phyloP scores from a whole-genome alignment of 805 yeast genomes.

The Candida ulmi region DNA sequence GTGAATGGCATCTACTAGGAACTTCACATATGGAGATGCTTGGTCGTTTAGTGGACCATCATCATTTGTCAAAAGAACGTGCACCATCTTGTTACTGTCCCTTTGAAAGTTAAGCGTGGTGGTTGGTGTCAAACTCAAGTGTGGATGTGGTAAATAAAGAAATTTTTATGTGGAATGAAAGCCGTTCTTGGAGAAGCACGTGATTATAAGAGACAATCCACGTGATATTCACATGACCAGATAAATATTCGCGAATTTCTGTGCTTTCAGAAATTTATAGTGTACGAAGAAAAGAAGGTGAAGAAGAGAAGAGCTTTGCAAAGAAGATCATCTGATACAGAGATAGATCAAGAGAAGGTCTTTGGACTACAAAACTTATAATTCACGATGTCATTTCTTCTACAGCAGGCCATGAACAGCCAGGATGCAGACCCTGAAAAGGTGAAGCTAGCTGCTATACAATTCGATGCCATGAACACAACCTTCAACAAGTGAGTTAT shows the following conservation, averaged over 20 bases:
- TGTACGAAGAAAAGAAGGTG: no score
- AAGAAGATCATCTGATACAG: no score
- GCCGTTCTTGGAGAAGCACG: neutral
- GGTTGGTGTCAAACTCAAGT: no score
- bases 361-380: no score
- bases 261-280: no score
- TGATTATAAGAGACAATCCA: no score
- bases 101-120: no score
- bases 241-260: no score
- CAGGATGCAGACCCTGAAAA: conserved; percentile 55
- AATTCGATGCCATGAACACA: conserved; percentile 56
- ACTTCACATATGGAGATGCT: conserved; percentile 81
- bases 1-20: conserved; percentile 64
- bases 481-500: conserved; percentile 40
- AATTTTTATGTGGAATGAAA: neutral
- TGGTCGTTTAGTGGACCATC: conserved; percentile 88
- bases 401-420: conserved; percentile 37
- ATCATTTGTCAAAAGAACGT: conserved; percentile 65
- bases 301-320: no score
- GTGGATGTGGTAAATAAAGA: no score
- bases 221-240: no score
- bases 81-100: neutral
- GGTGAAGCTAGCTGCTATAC: conserved; percentile 59
- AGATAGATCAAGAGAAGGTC: no score
- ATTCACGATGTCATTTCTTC: conserved; percentile 63